Conservation (phyloP, 148 eudicot species). For the Rhododendron griersonianum region DNA sequence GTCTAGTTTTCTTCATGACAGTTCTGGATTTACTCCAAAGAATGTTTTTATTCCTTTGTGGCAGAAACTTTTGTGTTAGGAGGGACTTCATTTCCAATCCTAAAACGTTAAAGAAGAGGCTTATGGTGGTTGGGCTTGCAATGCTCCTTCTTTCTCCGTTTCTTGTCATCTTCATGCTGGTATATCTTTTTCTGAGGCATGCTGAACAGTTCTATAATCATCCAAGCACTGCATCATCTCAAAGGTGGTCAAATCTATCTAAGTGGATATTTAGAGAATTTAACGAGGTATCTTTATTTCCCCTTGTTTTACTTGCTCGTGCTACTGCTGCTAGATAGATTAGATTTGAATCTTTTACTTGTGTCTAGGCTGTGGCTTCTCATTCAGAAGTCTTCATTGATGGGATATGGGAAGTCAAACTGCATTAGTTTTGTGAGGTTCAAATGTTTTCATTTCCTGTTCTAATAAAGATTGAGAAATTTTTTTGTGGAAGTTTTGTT, state of each 20-base stretch:
- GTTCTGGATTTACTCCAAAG: background rate
- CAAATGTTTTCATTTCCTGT: background rate
- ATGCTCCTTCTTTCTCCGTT: conserved; percentile 92
- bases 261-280: conserved; percentile 91
- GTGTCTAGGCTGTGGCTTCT: background rate
- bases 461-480: background rate
- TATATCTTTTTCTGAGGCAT: conserved; percentile 93
- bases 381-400: background rate
- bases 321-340: background rate
- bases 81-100: conserved; percentile 79
- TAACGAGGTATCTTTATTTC: conserved; percentile 68
- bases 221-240: conserved; percentile 90
- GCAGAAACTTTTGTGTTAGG: conserved; percentile 78
- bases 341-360: background rate
- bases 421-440: background rate
- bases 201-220: conserved; percentile 97
- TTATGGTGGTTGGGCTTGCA: conserved; percentile 71
- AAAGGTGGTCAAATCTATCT: conserved; percentile 95
- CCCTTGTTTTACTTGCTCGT: background rate
- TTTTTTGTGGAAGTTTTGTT: background rate
- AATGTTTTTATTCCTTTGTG: conserved; percentile 16
- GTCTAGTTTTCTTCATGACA: background rate
- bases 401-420: background rate
- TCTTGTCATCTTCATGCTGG: conserved; percentile 90
- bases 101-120: conserved; percentile 72